A percentile compares a stretch with the other conserved stretches of the same genome.
These are phyloP conservation scores for Globisporangium radiosum DNA, from an alignment of 352 stramenopile genomes.

Conservation along the genomic window DNA sequence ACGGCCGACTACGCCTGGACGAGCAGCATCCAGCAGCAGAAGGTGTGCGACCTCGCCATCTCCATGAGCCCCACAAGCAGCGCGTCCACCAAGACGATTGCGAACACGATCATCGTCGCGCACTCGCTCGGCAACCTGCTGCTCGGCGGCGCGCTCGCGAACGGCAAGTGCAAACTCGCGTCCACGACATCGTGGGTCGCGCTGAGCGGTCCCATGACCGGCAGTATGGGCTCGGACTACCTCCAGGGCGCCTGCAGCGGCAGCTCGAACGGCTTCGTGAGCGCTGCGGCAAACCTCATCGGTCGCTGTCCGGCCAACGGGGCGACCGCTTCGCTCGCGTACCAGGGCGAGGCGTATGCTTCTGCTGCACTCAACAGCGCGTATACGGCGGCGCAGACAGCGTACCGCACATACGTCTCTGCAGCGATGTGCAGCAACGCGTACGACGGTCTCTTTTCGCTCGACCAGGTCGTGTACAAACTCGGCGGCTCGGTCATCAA, in stretches of 20 bases:
- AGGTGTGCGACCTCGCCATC: conserved; percentile 26
- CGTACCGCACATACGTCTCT: conserved; percentile 23
- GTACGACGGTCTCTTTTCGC: conserved; percentile 29
- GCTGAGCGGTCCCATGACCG: conserved; percentile 32
- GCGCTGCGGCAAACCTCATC: conserved; percentile 22
- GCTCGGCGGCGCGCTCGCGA: conserved; percentile 25
- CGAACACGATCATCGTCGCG: conserved; percentile 53
- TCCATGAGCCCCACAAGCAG: conserved; percentile 30
- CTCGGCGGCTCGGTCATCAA: conserved; percentile 9
- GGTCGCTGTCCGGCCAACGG: conserved; percentile 20
- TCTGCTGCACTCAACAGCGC: conserved; percentile 14
- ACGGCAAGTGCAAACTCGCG: conserved; percentile 11
- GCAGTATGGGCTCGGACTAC: conserved; percentile 44
- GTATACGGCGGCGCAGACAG: conserved; percentile 26
- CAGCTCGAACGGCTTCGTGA: conserved; percentile 19
- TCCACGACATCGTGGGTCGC: conserved; percentile 28
- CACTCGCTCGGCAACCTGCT: conserved; percentile 67
- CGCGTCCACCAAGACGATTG: conserved; percentile 25
- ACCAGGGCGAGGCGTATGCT: conserved; percentile 21
- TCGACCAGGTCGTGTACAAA: conserved; percentile 22
- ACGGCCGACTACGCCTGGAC: conserved; percentile 44
- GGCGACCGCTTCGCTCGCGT: conserved; percentile 3
- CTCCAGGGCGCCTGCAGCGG: conserved; percentile 25
- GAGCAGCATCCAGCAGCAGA: conserved; percentile 28
- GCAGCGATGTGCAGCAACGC: conserved; percentile 35